These are phyloP conservation scores for Hymenoscyphus fructigenus DNA, from an alignment of 2,329 filamentous ascomycete species.

Conservation along the genomic window DNA sequence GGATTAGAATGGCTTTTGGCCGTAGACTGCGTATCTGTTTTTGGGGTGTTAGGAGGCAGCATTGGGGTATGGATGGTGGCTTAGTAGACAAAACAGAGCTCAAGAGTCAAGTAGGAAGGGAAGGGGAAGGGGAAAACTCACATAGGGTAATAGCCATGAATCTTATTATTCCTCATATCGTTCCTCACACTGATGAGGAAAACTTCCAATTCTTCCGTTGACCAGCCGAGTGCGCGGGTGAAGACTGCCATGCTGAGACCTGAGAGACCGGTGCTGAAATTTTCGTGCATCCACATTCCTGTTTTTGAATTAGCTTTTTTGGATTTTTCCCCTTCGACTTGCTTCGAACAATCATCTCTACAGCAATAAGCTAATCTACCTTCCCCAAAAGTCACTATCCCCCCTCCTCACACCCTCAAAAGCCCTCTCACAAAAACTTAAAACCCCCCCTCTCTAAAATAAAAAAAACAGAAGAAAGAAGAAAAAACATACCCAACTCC, in stretches of 20 bases:
- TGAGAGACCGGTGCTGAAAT: conserved; percentile 18
- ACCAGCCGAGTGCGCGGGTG: conserved; percentile 22
- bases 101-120: not conserved
- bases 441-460: not conserved
- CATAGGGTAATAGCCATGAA: conserved; percentile 19
- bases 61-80: no score
- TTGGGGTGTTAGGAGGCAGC: no score
- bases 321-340: no score
- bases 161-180: conserved; percentile 16
- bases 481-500: conserved; percentile 19
- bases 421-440: not conserved
- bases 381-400: no score
- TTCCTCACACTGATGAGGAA: conserved; percentile 18
- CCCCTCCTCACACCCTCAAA: not conserved
- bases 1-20: not conserved
- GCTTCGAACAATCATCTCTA: no score
- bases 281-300: conserved; percentile 25
- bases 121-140: conserved; percentile 5
- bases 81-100: not conserved
- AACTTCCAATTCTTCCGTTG: conserved; percentile 32
- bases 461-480: not conserved
- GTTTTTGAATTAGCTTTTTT: no score
- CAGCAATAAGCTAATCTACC: no score
- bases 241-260: conserved; percentile 27
- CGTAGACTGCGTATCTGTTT: not conserved